Conservation (phyloP, 768 basidiomycete species). For the Mycena polygramma region DNA sequence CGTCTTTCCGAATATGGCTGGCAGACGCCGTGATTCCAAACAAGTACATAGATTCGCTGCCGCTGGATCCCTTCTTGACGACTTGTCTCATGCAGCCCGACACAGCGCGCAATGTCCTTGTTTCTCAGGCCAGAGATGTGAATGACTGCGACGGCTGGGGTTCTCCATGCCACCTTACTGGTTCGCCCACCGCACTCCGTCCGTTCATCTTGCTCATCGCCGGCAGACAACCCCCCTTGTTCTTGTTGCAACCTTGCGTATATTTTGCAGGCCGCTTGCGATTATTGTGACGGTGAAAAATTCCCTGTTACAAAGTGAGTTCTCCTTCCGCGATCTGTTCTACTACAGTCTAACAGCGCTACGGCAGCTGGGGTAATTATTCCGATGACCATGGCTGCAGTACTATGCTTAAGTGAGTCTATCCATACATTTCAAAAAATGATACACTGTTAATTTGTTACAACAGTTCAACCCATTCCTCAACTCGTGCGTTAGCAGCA, state of each 20-base stretch:
- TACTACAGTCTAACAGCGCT: neutral
- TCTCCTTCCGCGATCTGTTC: no score
- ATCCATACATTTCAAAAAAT: no score
- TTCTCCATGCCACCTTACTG: no score
- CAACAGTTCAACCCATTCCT: no score
- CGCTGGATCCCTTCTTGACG: neutral
- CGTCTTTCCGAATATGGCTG: slow-evolving; percentile 24
- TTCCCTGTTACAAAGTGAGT: neutral
- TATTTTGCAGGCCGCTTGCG: slow-evolving; percentile 11
- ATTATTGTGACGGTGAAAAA: no score
- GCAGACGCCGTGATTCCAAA: slow-evolving; percentile 31
- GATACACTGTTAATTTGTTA: no score
- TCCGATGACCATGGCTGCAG: no score
- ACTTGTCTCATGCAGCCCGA: slow-evolving; percentile 20
- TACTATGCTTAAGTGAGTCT: neutral
- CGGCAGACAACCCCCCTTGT: no score
- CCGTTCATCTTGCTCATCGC: neutral
- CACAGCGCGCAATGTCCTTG: neutral
- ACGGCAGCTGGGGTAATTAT: slow-evolving; percentile 15
- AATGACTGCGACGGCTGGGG: no score
- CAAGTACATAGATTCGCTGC: slow-evolving; percentile 20
- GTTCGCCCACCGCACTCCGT: neutral
- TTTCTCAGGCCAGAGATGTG: no score
- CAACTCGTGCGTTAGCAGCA: slow-evolving; percentile 9
- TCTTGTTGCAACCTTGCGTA: no score